Base-by-base conservation (phyloP, 2,329 filamentous ascomycete genomes). In the Aphanoascus verrucosus region DNA sequence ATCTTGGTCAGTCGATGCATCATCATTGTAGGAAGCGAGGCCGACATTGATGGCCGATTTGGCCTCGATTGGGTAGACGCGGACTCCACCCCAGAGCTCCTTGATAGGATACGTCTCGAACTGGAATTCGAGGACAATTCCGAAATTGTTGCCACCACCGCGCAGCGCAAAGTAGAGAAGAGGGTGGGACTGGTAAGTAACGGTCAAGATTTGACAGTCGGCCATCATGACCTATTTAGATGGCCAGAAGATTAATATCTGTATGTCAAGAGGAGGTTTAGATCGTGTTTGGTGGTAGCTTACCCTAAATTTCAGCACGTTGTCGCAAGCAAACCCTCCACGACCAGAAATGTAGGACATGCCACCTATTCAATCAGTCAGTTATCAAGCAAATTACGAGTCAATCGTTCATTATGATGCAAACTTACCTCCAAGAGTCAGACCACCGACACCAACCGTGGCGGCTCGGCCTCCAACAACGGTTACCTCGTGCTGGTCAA, bases 111-210 rank as follows among this genome's bases (percentile, higher is more conserved):
- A 0, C 71, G 70, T 46, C 31, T 52, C 32, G 42, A 52, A 45
- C 19, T 72, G 68, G 55, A 71, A 70, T 8, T 61, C 63, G 14
- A 73, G 69, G 52, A 72, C 66, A 40, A 71, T 62, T 23, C 58
- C 58, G 46, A 58, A 75, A 52, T 71, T 74, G 55, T 72, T 69
- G 0, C 72, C 72, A 1, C 72, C 73, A n/a, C 73, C 74, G 5
- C 67, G 64, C 31, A 76, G 55, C 15, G 69, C 72, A 74, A 73
- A 77, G 63, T 76, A 77, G 1, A 77, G 64, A 43, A 77, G 74
- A 0, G 62, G 19, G 45, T 80, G 71, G 6, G 49, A 54, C 0
- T 54, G 54, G 6, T 54, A 51, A 34, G 64, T 76, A 0, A 67
- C 67, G 2, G 61, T 64, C 15, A 69, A 60, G 37, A 72, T 61